A percentile compares a stretch with the other conserved stretches of the same genome.
phyloP scores from a whole-genome alignment of 2,329 filamentous ascomycete species.

The Magnaporthales sp. region DNA sequence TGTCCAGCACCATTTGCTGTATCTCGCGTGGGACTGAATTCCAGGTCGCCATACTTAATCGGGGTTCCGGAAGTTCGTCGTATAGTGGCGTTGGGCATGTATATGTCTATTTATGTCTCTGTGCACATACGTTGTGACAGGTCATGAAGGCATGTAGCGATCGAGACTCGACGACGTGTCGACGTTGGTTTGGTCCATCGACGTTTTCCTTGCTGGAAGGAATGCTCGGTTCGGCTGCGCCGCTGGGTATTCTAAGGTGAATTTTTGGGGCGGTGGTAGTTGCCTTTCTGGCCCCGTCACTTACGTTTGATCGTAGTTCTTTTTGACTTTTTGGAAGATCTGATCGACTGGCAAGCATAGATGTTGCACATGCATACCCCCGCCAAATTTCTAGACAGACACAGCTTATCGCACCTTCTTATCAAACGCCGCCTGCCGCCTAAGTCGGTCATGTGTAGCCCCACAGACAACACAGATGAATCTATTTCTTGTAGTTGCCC shows the following conservation, averaged over 20 bases:
- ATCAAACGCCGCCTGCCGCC: no score
- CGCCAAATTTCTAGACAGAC: no score
- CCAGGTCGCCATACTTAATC: neutral
- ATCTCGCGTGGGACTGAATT: conserved; percentile 5
- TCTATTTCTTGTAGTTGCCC: no score
- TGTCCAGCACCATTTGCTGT: conserved; percentile 4
- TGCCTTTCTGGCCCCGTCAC: neutral
- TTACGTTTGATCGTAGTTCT: neutral
- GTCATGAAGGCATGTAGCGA: neutral
- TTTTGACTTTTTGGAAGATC: no score
- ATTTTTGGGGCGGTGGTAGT: neutral
- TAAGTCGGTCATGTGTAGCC: no score
- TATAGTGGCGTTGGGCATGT: neutral
- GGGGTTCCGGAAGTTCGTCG: neutral
- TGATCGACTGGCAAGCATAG: no score
- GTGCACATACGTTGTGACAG: neutral
- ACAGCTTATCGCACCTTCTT: no score
- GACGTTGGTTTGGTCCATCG: neutral
- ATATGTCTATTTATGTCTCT: neutral
- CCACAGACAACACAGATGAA: no score
- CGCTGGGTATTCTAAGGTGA: no score
- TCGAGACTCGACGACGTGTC: neutral
- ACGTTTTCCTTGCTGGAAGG: neutral
- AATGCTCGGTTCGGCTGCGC: no score
- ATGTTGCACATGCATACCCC: no score